Conservation (phyloP, 179 eudicot genomes). For the Pouteria campechiana region DNA sequence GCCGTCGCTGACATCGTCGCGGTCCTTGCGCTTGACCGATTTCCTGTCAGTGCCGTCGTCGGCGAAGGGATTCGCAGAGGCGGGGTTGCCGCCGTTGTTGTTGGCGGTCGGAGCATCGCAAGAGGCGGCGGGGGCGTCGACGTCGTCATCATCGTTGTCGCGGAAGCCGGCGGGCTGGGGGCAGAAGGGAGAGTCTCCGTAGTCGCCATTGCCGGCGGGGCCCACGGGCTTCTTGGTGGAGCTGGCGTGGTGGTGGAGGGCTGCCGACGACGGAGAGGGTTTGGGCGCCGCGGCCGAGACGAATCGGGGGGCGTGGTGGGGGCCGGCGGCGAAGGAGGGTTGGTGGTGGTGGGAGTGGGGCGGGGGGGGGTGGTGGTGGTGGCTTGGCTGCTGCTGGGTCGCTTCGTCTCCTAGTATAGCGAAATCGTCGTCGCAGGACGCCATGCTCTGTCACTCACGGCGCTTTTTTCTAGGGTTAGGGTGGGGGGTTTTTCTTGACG, state of each 20-base stretch:
- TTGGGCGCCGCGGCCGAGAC: slow-evolving; percentile 4
- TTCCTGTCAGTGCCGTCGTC: slow-evolving; percentile 31
- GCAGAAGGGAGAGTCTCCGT: too few relatives aligned
- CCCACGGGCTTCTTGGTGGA: too few relatives aligned
- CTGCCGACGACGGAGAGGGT: neutral
- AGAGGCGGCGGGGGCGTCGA: slow-evolving; percentile 13
- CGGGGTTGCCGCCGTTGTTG: slow-evolving; percentile 8
- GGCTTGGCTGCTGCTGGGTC: too few relatives aligned
- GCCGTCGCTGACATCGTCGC: slow-evolving; percentile 52
- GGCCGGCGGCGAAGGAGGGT: slow-evolving; percentile 6
- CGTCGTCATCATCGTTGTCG: slow-evolving; percentile 14
- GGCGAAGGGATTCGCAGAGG: slow-evolving; percentile 26
- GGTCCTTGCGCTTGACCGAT: slow-evolving; percentile 41
- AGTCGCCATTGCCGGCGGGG: too few relatives aligned
- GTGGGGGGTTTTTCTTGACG: slow-evolving; percentile 41
- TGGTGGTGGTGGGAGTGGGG: slow-evolving; percentile 17
- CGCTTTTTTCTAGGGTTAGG: slow-evolving; percentile 38
- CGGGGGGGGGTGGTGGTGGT: slow-evolving; percentile 15
- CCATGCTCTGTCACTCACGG: slow-evolving; percentile 23
- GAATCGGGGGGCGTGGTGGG: slow-evolving; percentile 10
- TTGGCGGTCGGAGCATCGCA: slow-evolving; percentile 6
- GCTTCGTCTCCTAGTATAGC: slow-evolving; percentile 57
- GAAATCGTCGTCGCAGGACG: slow-evolving; percentile 84
- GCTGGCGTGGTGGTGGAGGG: slow-evolving; percentile 4
- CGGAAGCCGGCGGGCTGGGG: slow-evolving; percentile 5